Evolutionary conservation across 176 grass and related monocot genomes (phyloP).

Genomic region (Sorghum bicolor): Sorghum_bicolor_NCBIv3 NC_012871.2:12325001-12325500

Average conservation of each 20-base stretch:
- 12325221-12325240: constrained; percentile 52
- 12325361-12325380: constrained; percentile 91
- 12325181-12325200: constrained; percentile 71
- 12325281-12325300: constrained; percentile 67
- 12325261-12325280: constrained; percentile 51
- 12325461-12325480: constrained; percentile 64
- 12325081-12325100: constrained; percentile 65
- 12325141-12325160: constrained; percentile 75
- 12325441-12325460: constrained; percentile 83
- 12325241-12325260: constrained; percentile 71
- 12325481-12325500: constrained; percentile 89
- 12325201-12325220: constrained; percentile 71
- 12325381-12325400: constrained; percentile 89
- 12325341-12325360: constrained; percentile 89
- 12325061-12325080: background rate
- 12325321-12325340: constrained; percentile 76
- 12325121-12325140: constrained; percentile 77
- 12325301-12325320: constrained; percentile 67
- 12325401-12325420: constrained; percentile 63
- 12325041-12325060: background rate
- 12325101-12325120: constrained; percentile 68
- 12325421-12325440: constrained; percentile 78
- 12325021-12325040: no score
- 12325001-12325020: no score
- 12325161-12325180: constrained; percentile 62